Base-by-base conservation (phyloP, 2,329 filamentous ascomycete genomes). In the Trichoderma sp. region DNA sequence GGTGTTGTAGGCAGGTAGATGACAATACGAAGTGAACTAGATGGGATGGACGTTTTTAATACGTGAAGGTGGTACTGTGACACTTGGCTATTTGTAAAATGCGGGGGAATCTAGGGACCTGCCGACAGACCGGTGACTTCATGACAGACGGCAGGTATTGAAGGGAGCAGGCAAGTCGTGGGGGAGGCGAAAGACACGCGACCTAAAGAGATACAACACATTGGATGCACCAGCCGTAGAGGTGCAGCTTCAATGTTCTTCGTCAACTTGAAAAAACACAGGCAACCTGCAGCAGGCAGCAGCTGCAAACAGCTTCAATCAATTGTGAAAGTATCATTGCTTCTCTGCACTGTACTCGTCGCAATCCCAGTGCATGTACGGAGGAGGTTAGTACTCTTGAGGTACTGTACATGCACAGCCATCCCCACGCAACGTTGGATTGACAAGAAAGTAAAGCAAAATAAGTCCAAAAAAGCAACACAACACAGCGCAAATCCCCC, bases 41-140 rank as follows among this genome's bases (percentile, higher is more conserved):
- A 58, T 58, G 56, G 56, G n/a, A 51, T 53, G 11, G 11, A 51
- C 26, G 14, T 7, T 30, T 28, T 32, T 11, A 58, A n/a, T 58
- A 32, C 56, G 56, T 21, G 56, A 8, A 60, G 24, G 30, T 61
- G 34, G 63, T 56, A 36, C 63, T 36, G 36, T 60, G 56, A 51
- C 53, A 39, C 51, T 30, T 53, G 15, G 34, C 36, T 60, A 63
- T 62, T 61, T 30, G 39, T 24, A 62, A 65, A 72, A 72, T 72
- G 70, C 70, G 70, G 70, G 70, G 70, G 58, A 71, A 72, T 72
- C 70, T 68, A 72, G 70, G 70, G 70, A 72, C 70, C 39, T 67
- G 70, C 70, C 70, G 70, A 61, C 32, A 36, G 47, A 64, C 39
- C 69, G 24, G 43, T 66, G 47, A 39, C 30, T 56, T 57, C 21